Evolutionary conservation across 257 asterid genomes (phyloP).

Genomic region (Fraxinus cuspidata): DNA sequence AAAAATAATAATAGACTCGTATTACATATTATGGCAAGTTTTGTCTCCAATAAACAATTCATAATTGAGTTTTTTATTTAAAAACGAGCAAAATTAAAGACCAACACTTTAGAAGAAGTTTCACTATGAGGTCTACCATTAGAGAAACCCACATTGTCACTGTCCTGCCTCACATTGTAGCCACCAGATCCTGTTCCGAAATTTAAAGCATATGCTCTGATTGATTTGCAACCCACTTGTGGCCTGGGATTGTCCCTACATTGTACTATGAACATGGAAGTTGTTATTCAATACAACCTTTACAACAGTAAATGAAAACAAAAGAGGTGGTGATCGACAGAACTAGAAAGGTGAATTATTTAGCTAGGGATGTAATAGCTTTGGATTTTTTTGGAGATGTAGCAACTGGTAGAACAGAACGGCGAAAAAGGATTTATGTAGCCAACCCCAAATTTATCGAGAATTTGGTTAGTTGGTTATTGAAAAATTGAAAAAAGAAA

Average conservation of each 20-base stretch:
- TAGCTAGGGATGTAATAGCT: neutral
- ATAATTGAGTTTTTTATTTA: neutral
- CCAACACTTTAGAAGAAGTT: slow-evolving; percentile 45
- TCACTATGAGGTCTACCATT: slow-evolving; percentile 29
- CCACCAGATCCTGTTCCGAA: slow-evolving; percentile 61
- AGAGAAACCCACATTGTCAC: slow-evolving; percentile 26
- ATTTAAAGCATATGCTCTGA: slow-evolving; percentile 46
- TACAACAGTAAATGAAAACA: neutral
- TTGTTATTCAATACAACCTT: slow-evolving; percentile 17
- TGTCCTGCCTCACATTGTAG: slow-evolving; percentile 47
- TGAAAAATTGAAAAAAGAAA: neutral
- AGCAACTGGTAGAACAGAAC: neutral
- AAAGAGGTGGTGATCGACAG: neutral
- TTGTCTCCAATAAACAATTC: neutral
- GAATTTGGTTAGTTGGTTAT: neutral
- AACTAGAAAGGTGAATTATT: neutral
- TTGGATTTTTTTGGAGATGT: neutral
- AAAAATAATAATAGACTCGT: neutral
- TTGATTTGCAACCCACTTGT: slow-evolving; percentile 24
- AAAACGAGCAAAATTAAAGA: neutral
- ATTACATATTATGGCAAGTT: neutral
- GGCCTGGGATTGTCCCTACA: slow-evolving; percentile 35
- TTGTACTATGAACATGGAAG: slow-evolving; percentile 30
- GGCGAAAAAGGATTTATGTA: neutral
- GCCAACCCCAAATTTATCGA: neutral